Conservation (phyloP, 2,329 filamentous ascomycete genomes). For the Claviceps pazoutovae region DNA sequence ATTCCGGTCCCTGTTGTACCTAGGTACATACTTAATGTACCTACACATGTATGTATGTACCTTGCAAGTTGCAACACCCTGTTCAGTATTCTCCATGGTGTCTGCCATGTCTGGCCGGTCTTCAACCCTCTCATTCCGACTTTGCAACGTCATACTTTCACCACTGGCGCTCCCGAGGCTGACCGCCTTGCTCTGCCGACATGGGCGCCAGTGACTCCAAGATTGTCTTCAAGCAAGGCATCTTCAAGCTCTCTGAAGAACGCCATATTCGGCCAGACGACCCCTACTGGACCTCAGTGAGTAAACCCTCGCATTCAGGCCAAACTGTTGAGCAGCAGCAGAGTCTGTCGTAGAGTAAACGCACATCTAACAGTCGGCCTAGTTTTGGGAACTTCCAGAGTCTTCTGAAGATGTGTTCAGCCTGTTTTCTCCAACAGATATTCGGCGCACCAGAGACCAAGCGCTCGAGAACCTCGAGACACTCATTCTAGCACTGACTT, state of each 20-base stretch:
- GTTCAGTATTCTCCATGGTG: not conserved
- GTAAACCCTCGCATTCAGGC: conserved; percentile 19
- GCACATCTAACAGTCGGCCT: conserved; percentile 1
- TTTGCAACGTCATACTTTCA: conserved; percentile 5
- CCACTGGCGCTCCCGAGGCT: conserved; percentile 6
- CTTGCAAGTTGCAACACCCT: not conserved
- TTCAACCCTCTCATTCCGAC: not conserved
- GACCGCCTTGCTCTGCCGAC: conserved; percentile 14
- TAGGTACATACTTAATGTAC: too few relatives aligned
- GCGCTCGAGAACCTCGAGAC: conserved; percentile 84
- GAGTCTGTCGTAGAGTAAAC: not conserved
- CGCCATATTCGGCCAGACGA: conserved; percentile 76
- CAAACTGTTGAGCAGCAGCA: not conserved
- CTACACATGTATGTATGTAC: too few relatives aligned
- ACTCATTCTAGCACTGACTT: conserved; percentile 69
- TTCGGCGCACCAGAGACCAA: conserved; percentile 74
- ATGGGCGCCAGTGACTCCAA: conserved; percentile 99
- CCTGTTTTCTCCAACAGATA: conserved; percentile 78
- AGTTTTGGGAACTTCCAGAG: conserved; percentile 98
- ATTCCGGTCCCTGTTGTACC: too few relatives aligned
- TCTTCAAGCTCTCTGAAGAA: conserved; percentile 91
- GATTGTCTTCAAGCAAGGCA: conserved; percentile 95
- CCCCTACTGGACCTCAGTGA: conserved; percentile 80
- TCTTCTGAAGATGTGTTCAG: conserved; percentile 94
- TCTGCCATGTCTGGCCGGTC: not conserved